Conservation (phyloP, 1,284 basidiomycete species). For the Rhodotorula mucilaginosa region DNA sequence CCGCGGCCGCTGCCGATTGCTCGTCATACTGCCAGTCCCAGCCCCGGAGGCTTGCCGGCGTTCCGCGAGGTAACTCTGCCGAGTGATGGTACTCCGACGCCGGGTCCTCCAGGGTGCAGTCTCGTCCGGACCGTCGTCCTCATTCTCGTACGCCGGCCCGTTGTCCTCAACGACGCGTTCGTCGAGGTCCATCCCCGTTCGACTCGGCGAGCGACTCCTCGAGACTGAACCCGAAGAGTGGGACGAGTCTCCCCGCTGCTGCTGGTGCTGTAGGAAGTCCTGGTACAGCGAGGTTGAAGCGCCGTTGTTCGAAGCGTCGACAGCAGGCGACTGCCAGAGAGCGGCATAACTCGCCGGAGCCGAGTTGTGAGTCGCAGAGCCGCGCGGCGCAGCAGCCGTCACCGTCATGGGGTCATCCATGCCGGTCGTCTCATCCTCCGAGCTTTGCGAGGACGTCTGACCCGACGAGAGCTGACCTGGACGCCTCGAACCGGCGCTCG, state of each 20-base stretch:
- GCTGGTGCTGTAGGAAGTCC: no score
- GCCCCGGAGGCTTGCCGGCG: background rate
- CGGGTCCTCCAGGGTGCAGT: background rate
- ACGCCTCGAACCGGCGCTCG: no score
- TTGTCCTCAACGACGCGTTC: background rate
- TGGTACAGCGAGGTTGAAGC: background rate
- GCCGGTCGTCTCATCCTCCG: background rate
- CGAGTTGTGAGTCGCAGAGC: background rate
- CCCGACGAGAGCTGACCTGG: no score
- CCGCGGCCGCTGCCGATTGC: background rate
- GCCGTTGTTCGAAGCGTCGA: background rate
- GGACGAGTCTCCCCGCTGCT: background rate
- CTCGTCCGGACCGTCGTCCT: background rate
- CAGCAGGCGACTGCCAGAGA: background rate
- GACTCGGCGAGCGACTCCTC: background rate
- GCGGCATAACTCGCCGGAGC: background rate
- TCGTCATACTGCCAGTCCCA: background rate
- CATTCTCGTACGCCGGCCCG: background rate
- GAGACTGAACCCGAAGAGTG: background rate
- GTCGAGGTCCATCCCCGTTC: background rate
- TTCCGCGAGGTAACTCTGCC: constrained; percentile 16
- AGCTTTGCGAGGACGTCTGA: background rate
- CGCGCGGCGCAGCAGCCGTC: background rate
- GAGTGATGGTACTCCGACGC: constrained; percentile 22
- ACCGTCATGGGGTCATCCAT: background rate